phyloP scores from a whole-genome alignment of 2,329 filamentous ascomycete genomes.

The Fusarium nanum region DNA sequence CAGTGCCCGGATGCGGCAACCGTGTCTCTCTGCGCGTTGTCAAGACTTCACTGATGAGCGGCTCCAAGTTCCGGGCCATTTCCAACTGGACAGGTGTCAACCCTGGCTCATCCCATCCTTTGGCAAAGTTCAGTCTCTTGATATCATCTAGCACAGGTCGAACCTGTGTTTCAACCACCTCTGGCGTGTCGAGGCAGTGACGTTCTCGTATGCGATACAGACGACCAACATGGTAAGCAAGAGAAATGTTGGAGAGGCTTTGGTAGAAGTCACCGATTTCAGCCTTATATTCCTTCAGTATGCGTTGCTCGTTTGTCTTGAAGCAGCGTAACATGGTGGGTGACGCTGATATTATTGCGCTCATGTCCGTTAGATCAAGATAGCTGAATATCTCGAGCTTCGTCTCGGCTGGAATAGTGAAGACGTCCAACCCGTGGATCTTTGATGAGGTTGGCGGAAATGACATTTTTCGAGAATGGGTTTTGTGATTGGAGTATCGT shows the following conservation, averaged over 20 bases:
- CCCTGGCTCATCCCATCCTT: not conserved
- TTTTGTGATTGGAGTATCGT: not conserved
- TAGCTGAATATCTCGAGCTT: not conserved
- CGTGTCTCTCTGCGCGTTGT: no score
- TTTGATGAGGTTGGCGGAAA: not conserved
- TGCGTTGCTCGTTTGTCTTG: not conserved
- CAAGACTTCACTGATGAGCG: not conserved
- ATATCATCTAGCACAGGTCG: not conserved
- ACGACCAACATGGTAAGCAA: not conserved
- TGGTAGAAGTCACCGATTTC: not conserved
- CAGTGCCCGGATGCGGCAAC: fast-evolving
- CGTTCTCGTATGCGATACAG: not conserved
- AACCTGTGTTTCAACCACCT: not conserved
- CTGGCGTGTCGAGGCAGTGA: not conserved
- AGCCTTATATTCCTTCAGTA: not conserved
- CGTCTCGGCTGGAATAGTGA: not conserved
- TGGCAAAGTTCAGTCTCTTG: not conserved
- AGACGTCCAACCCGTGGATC: not conserved
- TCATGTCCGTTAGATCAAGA: not conserved
- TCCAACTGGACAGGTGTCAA: not conserved
- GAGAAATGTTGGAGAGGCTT: not conserved
- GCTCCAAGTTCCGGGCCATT: not conserved
- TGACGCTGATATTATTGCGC: not conserved
- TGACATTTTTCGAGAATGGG: not conserved
- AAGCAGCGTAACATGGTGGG: not conserved